A percentile compares a stretch with the other conserved stretches of the same genome.
Evolutionary conservation across 2,329 filamentous ascomycete genomes (phyloP).

Genomic region (Phyllosticta citribraziliensis): DNA sequence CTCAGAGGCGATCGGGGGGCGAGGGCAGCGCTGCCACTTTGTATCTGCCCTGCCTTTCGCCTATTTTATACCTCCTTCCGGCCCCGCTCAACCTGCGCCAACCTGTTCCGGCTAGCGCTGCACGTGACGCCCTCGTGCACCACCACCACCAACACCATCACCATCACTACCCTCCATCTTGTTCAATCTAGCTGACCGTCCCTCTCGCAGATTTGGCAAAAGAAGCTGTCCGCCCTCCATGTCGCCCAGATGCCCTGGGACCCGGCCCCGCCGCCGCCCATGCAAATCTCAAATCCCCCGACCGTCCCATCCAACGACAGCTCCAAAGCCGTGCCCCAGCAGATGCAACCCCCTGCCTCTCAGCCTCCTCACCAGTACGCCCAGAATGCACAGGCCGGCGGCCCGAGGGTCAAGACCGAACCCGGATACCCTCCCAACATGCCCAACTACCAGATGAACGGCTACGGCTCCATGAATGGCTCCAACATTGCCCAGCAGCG

Average conservation of each 20-base stretch:
- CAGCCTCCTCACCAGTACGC: conserved; percentile 16
- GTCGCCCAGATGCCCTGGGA: conserved; percentile 95
- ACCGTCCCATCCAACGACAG: conserved; percentile 33
- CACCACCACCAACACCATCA: conserved; percentile 9
- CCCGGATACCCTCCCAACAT: conserved; percentile 28
- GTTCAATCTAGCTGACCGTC: neutral
- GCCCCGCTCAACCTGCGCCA: conserved; percentile 19
- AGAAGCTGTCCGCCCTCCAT: conserved; percentile 73
- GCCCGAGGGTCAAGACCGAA: conserved; percentile 44
- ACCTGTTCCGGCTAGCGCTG: conserved; percentile 24
- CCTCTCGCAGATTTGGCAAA: conserved; percentile 71
- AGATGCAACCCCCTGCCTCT: conserved; percentile 18
- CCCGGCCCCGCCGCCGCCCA: conserved; percentile 59
- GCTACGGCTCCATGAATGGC: conserved; percentile 25
- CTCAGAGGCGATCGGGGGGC: conserved; percentile 9
- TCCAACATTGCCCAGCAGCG: conserved; percentile 44
- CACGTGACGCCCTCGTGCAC: conserved; percentile 20
- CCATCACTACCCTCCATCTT: conserved; percentile 1
- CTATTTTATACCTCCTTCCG: conserved; percentile 33
- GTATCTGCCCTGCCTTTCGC: conserved; percentile 26
- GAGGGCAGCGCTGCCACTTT: conserved; percentile 10
- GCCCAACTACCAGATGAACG: conserved; percentile 24
- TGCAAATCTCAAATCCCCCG: conserved; percentile 28
- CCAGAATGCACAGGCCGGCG: conserved; percentile 20
- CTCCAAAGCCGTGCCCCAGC: conserved; percentile 20